A percentile compares a stretch with the other conserved stretches of the same genome.
Evolutionary conservation across 768 basidiomycete species (phyloP).

Genomic region (Calocybe cyanea): DNA sequence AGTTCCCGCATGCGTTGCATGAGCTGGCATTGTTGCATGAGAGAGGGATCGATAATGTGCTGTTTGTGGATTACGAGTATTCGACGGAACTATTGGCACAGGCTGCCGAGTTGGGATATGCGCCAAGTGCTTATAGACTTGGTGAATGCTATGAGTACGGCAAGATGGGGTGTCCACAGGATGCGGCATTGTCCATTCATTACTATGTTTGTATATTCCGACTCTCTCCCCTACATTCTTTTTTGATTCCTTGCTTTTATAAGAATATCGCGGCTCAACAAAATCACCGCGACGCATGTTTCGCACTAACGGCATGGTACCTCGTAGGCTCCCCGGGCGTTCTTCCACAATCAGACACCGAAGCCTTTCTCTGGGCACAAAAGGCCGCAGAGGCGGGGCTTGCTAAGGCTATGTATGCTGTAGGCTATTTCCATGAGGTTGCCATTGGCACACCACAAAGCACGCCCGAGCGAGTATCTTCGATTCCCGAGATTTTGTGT

Average conservation of each 20-base stretch:
- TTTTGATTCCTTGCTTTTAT: conserved; percentile 5
- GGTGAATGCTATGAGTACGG: conserved; percentile 99
- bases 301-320: conserved; percentile 98
- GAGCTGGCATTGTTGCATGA: conserved; percentile 93
- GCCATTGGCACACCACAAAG: conserved; percentile 11
- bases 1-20: conserved; percentile 95
- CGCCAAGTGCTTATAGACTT: conserved; percentile 90
- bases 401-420: conserved; percentile 95
- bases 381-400: conserved; percentile 91
- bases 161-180: conserved; percentile 96
- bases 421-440: conserved; percentile 96
- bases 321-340: conserved; percentile 97
- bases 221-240: conserved; percentile 5
- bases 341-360: conserved; percentile 96
- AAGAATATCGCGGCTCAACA: conserved; percentile 98
- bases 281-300: conserved; percentile 94
- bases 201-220: conserved; percentile 94
- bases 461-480: conserved; percentile 9
- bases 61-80: conserved; percentile 96
- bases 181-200: conserved; percentile 95
- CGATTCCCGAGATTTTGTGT: neutral
- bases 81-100: conserved; percentile 92
- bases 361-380: conserved; percentile 96
- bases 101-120: conserved; percentile 93
- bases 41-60: conserved; percentile 95